Evolutionary conservation across 306 rosid genomes (phyloP).

Genomic region (Mimosa bimucronata): DNA sequence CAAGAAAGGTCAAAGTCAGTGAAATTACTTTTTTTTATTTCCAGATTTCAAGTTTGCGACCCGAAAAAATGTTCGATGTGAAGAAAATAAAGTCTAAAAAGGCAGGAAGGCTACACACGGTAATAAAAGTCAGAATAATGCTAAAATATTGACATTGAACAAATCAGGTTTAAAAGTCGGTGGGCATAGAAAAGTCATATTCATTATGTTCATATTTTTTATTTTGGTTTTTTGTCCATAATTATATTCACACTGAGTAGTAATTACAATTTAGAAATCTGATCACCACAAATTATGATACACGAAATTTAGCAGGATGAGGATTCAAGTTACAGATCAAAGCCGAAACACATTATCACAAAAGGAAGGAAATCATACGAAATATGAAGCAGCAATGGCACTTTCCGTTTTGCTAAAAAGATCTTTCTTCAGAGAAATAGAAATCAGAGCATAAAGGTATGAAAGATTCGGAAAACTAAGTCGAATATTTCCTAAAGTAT

Average conservation of each 20-base stretch:
- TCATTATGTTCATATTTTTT: slow-evolving; percentile 13
- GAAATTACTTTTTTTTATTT: neutral
- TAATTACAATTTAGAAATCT: neutral
- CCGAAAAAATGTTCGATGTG: neutral
- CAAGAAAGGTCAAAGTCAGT: slow-evolving; percentile 51
- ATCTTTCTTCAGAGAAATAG: neutral
- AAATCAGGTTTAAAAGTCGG: slow-evolving; percentile 37
- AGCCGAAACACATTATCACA: neutral
- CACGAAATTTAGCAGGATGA: neutral
- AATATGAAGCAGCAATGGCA: slow-evolving; percentile 21
- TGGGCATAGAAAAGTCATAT: slow-evolving; percentile 28
- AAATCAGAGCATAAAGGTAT: slow-evolving; percentile 1
- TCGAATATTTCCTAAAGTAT: neutral
- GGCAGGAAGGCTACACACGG: slow-evolving; percentile 5
- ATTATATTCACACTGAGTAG: neutral
- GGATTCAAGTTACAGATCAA: neutral
- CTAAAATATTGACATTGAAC: slow-evolving; percentile 29
- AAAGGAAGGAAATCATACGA: slow-evolving; percentile 12
- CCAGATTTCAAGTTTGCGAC: neutral
- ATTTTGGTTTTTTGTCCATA: neutral
- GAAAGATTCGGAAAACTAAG: slow-evolving; percentile 16
- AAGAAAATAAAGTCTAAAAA: slow-evolving; percentile 26
- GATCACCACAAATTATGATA: neutral
- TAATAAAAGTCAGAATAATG: slow-evolving; percentile 43
- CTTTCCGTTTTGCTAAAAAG: neutral